phyloP scores from a whole-genome alignment of 345 rosid genomes.

The Excoecaria cochinchinensis region DNA sequence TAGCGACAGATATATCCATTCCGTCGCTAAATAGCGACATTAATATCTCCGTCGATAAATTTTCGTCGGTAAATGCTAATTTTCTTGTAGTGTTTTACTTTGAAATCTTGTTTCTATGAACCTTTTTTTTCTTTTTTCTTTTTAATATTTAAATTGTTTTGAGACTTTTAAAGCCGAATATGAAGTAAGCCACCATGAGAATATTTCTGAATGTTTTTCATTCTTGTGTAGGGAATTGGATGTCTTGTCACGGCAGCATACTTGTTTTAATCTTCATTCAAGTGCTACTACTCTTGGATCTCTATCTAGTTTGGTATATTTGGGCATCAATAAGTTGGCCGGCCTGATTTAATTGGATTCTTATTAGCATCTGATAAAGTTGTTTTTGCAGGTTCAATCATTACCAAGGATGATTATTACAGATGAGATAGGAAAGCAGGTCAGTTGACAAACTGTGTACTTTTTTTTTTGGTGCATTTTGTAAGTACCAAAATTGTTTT shows the following conservation, averaged over 20 bases:
- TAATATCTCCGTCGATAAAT: too few relatives aligned
- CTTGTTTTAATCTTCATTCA: constrained; percentile 82
- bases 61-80: too few relatives aligned
- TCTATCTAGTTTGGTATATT: constrained; percentile 80
- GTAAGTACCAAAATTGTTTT: background rate
- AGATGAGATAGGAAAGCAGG: constrained; percentile 98
- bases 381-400: constrained; percentile 76
- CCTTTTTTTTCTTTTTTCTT: background rate
- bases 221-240: constrained; percentile 79
- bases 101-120: too few relatives aligned
- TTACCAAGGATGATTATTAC: constrained; percentile 93
- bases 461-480: constrained; percentile 6
- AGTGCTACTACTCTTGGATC: constrained; percentile 90
- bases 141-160: background rate
- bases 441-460: constrained; percentile 28
- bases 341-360: constrained; percentile 11
- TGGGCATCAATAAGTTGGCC: constrained; percentile 10
- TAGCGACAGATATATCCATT: too few relatives aligned
- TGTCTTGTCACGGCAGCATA: constrained; percentile 70
- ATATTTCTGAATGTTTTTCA: constrained; percentile 5
- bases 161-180: background rate
- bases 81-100: too few relatives aligned
- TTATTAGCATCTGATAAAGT: constrained; percentile 18
- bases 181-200: background rate
- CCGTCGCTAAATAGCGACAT: too few relatives aligned